phyloP scores from a whole-genome alignment of 163 green algal species.

The Scenedesmus sp. region DNA sequence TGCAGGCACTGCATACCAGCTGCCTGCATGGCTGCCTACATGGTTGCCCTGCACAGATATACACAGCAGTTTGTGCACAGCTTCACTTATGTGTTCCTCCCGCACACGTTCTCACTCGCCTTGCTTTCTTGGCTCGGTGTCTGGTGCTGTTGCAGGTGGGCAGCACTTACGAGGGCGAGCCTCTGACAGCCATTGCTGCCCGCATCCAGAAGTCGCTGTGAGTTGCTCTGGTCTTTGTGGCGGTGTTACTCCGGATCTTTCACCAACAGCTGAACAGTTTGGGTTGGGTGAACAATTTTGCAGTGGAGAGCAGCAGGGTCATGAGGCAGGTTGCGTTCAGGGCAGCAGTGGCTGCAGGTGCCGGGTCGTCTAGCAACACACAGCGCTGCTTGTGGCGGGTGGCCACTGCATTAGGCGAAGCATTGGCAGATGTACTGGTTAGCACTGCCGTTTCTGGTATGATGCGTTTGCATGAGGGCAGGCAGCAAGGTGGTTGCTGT shows the following conservation, averaged over 20 bases:
- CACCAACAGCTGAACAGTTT: neutral
- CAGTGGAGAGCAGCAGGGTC: neutral
- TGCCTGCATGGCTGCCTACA: too few species aligned
- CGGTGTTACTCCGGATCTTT: neutral
- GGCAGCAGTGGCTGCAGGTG: neutral
- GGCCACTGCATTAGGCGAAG: too few species aligned
- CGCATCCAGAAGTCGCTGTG: slow-evolving; percentile 37
- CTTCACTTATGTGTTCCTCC: neutral
- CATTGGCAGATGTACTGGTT: too few species aligned
- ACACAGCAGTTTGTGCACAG: too few species aligned
- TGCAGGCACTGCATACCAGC: too few species aligned
- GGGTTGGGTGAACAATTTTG: neutral
- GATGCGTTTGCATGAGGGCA: neutral
- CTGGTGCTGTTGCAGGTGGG: slow-evolving; percentile 19
- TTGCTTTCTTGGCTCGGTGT: neutral
- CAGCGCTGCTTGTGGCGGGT: neutral
- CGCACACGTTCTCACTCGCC: neutral
- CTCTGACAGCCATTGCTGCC: neutral
- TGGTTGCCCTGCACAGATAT: too few species aligned
- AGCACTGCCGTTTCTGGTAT: neutral
- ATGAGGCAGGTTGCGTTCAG: neutral
- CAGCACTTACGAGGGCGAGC: neutral
- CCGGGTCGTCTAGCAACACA: too few species aligned
- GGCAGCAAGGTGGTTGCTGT: neutral
- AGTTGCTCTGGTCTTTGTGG: neutral